Base-by-base conservation (phyloP, 768 basidiomycete genomes). In the Mycena indigotica region DNA sequence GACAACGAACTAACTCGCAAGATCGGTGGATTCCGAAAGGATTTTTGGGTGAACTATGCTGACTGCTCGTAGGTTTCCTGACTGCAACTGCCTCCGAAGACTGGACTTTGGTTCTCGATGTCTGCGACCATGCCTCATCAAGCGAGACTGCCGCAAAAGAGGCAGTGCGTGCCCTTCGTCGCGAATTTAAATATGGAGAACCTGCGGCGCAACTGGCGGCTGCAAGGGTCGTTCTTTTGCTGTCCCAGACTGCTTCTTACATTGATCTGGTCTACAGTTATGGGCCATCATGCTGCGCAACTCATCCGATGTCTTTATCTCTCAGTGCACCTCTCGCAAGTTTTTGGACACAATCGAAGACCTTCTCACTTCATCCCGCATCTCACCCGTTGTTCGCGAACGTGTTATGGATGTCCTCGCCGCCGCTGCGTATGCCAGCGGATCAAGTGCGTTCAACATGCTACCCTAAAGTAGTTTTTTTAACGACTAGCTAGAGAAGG, bases 201-300 rank as follows among this genome's bases (percentile, higher is more conserved):
- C 88, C 90, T 2, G 69, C 86, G 30, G 84, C 86, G 3, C 89
- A 91, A 69, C 73, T 93, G 5, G 86, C 89, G 24, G 90, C 90
- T 21, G 89, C 90, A 19, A 75, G 89, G 60, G 88, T 89, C 66
- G 28, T 85, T 76, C 40, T 25, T 8, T 44, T 45, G 41, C 12
- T 38, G 41, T n/a, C 12, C 41, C 24, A 21, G 16, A 13, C 46
- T 10, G 21, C 24, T 23, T 21, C 6, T 13, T 10, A 23, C 16
- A 16, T 52, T 45, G 52, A 54, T 28, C 29, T 41, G 17, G 46
- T 12, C n/a, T 53, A 21, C 60, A 92, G 89, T 68, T 97, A 5
- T 95, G 93, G 94, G 88, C 93, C 2, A 87, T 95, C 64, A 89
- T 95, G 87, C 80, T 95, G 32, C 85, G 86, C 26, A 95, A 95